A percentile compares a stretch with the other conserved stretches of the same genome.
Conservation (phyloP, 2,329 filamentous ascomycete genomes). For the Thelonectria olida region DNA sequence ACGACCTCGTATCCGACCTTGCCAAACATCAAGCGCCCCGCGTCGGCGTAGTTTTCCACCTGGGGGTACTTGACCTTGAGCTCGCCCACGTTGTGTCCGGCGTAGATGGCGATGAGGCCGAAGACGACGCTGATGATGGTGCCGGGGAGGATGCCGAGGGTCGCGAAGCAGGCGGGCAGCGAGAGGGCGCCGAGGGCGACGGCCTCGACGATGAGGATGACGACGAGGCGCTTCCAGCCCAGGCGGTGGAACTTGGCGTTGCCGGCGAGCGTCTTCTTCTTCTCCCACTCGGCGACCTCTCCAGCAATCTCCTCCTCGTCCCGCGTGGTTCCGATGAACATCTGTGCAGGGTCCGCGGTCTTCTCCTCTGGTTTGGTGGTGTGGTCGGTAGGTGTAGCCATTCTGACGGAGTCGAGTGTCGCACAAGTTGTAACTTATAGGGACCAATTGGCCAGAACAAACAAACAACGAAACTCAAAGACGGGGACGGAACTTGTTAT, state of each 20-base stretch:
- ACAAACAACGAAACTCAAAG: background rate
- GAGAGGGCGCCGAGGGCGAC: constrained; percentile 21
- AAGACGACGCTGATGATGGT: constrained; percentile 12
- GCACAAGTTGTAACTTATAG: background rate
- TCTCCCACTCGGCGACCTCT: constrained; percentile 22
- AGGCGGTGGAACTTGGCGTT: constrained; percentile 24
- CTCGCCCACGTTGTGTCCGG: constrained; percentile 19
- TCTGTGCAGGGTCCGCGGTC: constrained; percentile 3
- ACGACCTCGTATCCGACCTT: constrained; percentile 18
- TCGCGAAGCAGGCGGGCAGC: constrained; percentile 18
- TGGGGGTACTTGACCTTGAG: constrained; percentile 23
- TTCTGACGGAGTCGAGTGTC: background rate
- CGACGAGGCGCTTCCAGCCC: constrained; percentile 21
- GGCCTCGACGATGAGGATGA: constrained; percentile 24
- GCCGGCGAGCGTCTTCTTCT: constrained; percentile 22
- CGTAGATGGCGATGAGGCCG: constrained; percentile 17
- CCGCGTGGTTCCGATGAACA: background rate
- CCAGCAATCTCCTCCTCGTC: constrained; percentile 20
- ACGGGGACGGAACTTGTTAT: constrained; percentile 1
- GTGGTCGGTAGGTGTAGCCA: constrained; percentile 10
- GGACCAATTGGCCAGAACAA: background rate
- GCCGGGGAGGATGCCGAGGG: constrained; percentile 10
- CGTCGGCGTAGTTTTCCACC: constrained; percentile 20
- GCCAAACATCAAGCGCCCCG: constrained; percentile 19
- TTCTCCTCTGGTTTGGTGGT: constrained; percentile 14